A percentile compares a stretch with the other conserved stretches of the same genome.
Conservation (phyloP, 2,329 filamentous ascomycete genomes). For the Lachnellula willkommii region DNA sequence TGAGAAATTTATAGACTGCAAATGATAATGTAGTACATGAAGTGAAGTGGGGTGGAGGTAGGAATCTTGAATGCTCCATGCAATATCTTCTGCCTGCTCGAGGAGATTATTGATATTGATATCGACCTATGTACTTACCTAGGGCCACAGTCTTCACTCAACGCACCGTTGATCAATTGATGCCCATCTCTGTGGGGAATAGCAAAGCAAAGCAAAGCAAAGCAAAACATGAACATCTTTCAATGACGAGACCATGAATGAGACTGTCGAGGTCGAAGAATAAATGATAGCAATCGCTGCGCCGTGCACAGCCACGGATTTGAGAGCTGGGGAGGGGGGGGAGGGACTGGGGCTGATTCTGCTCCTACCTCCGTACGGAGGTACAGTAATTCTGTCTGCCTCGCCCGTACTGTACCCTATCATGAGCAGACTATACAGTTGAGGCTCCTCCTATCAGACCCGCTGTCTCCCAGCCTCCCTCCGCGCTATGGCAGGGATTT, state of each 20-base stretch:
- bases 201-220: neutral
- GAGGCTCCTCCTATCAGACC: neutral
- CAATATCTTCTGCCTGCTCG: neutral
- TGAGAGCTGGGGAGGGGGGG: neutral
- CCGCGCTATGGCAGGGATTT: neutral
- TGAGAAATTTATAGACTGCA: neutral
- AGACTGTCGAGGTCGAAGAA: neutral
- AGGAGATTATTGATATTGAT: too few species aligned
- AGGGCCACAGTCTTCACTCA: too few species aligned
- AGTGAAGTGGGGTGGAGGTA: neutral
- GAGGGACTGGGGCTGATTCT: neutral
- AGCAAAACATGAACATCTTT: neutral
- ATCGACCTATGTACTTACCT: too few species aligned
- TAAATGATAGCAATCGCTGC: neutral
- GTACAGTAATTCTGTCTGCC: neutral
- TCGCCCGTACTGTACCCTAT: neutral
- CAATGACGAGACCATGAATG: neutral
- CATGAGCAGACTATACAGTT: neutral
- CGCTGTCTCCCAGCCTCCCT: neutral
- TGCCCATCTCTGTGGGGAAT: neutral
- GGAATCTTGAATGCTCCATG: neutral
- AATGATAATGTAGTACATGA: neutral
- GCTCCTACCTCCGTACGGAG: neutral
- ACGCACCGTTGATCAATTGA: neutral
- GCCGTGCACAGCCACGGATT: neutral